Percentiles rank a stretch among this genome's conserved stretches.
Evolutionary conservation across 139 green algal species (phyloP).

Genomic region (Auxenochlorella pyrenoidosa): DNA sequence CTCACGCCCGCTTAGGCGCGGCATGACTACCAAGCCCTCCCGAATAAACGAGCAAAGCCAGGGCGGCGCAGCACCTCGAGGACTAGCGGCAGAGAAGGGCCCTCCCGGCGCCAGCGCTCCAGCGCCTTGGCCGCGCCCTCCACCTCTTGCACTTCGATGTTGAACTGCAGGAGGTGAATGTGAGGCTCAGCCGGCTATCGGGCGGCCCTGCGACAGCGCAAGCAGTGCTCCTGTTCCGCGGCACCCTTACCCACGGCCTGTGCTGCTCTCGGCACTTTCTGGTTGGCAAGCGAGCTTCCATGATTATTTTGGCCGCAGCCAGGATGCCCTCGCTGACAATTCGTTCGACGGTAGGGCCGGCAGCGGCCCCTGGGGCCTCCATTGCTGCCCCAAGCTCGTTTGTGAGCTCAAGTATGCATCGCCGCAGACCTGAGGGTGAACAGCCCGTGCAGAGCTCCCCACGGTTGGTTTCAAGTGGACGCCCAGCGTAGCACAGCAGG

Average conservation of each 20-base stretch:
- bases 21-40: background rate
- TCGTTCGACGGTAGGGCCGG: background rate
- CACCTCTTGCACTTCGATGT: slow-evolving; percentile 66
- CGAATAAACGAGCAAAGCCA: background rate
- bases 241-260: background rate
- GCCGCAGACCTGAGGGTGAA: too few species aligned
- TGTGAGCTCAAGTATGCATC: too few species aligned
- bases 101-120: slow-evolving; percentile 55
- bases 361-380: background rate
- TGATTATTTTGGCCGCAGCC: background rate
- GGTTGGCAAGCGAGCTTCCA: background rate
- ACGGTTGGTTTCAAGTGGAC: too few species aligned
- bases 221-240: background rate
- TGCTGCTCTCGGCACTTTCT: background rate
- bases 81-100: slow-evolving; percentile 42
- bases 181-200: background rate
- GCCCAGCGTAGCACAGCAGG: too few species aligned
- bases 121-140: slow-evolving; percentile 44
- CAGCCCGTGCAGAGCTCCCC: too few species aligned
- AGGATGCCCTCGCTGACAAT: background rate
- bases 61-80: slow-evolving; percentile 46
- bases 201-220: background rate
- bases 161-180: slow-evolving; percentile 58
- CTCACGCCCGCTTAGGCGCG: background rate
- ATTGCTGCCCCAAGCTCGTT: background rate